phyloP scores from a whole-genome alignment of 768 basidiomycete species.

The Leccinum longicurvipes region DNA sequence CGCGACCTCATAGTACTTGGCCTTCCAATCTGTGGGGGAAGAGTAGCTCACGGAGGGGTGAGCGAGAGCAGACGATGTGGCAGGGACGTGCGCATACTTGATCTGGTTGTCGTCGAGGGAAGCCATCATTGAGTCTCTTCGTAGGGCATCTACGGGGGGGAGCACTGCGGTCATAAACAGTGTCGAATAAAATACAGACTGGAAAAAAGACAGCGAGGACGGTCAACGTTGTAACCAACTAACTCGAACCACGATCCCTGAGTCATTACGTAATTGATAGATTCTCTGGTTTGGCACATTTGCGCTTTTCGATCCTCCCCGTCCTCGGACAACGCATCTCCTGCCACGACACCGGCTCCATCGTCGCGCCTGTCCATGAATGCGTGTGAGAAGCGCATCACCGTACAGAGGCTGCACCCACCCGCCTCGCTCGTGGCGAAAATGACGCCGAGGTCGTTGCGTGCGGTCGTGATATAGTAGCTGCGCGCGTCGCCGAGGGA shows the following conservation, averaged over 20 bases:
- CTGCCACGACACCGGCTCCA: conserved; percentile 87
- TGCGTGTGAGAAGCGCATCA: conserved; percentile 2
- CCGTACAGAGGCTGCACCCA: conserved; percentile 1
- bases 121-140: conserved; percentile 54
- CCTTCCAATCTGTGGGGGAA: conserved; percentile 66
- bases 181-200: conserved; percentile 18
- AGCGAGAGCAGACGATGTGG: conserved; percentile 16
- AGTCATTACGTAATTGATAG: conserved; percentile 36
- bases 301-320: conserved; percentile 74
- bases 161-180: conserved; percentile 62
- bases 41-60: conserved; percentile 44
- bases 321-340: conserved; percentile 88
- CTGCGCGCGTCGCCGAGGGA: conserved; percentile 89
- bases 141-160: conserved; percentile 54
- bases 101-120: conserved; percentile 64
- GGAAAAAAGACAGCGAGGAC: too few species aligned
- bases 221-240: conserved; percentile 10
- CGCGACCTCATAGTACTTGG: conserved; percentile 77
- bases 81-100: conserved; percentile 40
- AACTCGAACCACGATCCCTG: conserved; percentile 16
- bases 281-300: conserved; percentile 82
- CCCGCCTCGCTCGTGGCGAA: conserved; percentile 84
- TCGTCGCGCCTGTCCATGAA: conserved; percentile 56
- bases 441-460: conserved; percentile 88
- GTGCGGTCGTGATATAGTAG: conserved; percentile 88